phyloP scores from a whole-genome alignment of 106 monocot genomes.

The Dioscorea alata region DNA sequence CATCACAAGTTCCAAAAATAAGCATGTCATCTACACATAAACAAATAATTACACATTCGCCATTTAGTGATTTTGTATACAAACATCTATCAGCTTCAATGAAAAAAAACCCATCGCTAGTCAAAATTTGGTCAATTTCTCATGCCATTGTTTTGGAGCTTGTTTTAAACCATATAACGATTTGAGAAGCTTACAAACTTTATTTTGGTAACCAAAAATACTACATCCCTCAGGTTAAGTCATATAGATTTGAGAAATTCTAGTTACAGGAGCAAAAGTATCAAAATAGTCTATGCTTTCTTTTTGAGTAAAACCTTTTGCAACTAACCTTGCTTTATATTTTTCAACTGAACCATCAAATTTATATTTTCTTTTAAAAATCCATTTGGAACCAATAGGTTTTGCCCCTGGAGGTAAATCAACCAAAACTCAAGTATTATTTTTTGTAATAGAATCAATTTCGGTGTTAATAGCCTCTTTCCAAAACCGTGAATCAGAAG shows the following conservation, averaged over 20 bases:
- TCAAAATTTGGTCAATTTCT: neutral
- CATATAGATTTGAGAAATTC: neutral
- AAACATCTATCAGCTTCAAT: neutral
- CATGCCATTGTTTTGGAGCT: neutral
- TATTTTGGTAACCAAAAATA: too few species aligned
- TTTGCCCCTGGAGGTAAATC: neutral
- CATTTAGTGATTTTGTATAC: neutral
- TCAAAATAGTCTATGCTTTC: neutral
- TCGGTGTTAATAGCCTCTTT: neutral
- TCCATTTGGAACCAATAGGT: neutral
- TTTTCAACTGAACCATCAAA: neutral
- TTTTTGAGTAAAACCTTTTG: neutral
- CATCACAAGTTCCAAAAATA: neutral
- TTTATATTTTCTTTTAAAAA: neutral
- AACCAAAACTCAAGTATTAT: neutral
- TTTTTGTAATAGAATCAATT: neutral
- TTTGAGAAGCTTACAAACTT: too few species aligned
- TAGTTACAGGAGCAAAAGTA: neutral
- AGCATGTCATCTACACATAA: neutral
- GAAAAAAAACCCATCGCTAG: neutral
- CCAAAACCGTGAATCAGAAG: neutral
- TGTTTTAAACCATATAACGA: neutral
- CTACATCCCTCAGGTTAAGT: too few species aligned
- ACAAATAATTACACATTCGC: neutral
- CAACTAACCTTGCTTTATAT: neutral